Conservation (phyloP, 768 basidiomycete species). For the Hemileccinum rubropunctum region DNA sequence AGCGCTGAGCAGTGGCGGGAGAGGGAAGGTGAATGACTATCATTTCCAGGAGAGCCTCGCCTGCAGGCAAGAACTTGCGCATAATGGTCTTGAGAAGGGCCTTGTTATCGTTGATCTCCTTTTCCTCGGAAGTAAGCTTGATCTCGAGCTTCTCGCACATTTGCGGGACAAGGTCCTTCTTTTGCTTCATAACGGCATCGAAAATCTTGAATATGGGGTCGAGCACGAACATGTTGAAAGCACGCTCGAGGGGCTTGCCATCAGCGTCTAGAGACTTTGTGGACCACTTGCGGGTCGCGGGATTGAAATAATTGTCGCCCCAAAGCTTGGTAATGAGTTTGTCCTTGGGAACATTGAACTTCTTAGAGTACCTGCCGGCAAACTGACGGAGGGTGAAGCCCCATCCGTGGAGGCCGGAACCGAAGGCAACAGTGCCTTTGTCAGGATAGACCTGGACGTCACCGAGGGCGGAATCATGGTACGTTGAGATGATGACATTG, state of each 20-base stretch:
- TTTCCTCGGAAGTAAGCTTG: constrained; percentile 83
- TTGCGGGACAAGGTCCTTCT: constrained; percentile 79
- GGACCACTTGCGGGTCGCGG: constrained; percentile 93
- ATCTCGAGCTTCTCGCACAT: constrained; percentile 98
- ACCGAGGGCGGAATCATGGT: constrained; percentile 90
- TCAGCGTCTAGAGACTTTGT: constrained; percentile 71
- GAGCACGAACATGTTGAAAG: constrained; percentile 97
- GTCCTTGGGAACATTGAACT: constrained; percentile 97
- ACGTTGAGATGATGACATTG: constrained; percentile 98
- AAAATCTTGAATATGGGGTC: constrained; percentile 99
- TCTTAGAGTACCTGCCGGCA: constrained; percentile 91
- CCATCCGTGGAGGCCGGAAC: constrained; percentile 99
- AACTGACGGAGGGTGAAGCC: constrained; percentile 99
- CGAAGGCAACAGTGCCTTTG: constrained; percentile 97
- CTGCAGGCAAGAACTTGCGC: constrained; percentile 99
- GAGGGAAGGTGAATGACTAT: constrained; percentile 99
- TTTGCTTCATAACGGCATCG: constrained; percentile 98
- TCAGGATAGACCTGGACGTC: constrained; percentile 99
- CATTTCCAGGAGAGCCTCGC: constrained; percentile 99
- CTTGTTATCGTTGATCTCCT: constrained; percentile 87
- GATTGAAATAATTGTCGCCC: constrained; percentile 99
- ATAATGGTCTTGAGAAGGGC: constrained; percentile 94
- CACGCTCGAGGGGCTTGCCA: constrained; percentile 93
- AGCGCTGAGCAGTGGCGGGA: constrained; percentile 93
- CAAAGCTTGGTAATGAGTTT: constrained; percentile 98